phyloP scores from a whole-genome alignment of 208 protist genomes.

The Trypanosomatidae sp. region DNA sequence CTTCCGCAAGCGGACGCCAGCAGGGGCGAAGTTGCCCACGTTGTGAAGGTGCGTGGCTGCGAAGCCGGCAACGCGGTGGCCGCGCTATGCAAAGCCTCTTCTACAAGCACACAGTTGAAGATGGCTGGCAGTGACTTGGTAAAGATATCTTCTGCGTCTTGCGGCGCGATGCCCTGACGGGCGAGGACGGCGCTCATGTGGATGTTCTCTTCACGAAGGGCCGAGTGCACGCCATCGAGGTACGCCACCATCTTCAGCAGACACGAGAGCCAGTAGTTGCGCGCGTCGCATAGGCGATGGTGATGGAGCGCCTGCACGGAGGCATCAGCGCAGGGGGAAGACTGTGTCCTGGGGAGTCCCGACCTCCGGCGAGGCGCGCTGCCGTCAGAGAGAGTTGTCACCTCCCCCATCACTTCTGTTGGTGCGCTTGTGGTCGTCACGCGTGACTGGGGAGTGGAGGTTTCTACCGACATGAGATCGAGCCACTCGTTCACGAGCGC shows the following conservation, averaged over 20 bases:
- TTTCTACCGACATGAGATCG: conserved; percentile 7
- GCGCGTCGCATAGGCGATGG: conserved; percentile 7
- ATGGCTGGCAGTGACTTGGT: conserved; percentile 54
- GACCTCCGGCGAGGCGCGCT: neutral
- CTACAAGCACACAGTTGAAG: conserved; percentile 53
- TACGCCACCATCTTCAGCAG: conserved; percentile 61
- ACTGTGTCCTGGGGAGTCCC: neutral
- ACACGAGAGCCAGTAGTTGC: conserved; percentile 63
- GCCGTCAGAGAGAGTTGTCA: neutral
- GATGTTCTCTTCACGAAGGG: conserved; percentile 57
- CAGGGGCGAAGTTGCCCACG: neutral
- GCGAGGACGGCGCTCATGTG: conserved; percentile 49
- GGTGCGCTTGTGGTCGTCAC: neutral
- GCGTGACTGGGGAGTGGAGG: neutral
- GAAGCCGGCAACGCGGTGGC: neutral
- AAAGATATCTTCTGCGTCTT: conserved; percentile 25
- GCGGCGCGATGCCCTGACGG: conserved; percentile 27
- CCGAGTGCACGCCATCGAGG: conserved; percentile 42
- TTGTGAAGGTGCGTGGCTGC: neutral
- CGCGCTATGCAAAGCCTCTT: conserved; percentile 35
- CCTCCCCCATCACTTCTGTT: neutral
- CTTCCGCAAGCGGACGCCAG: neutral
- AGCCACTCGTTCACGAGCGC: conserved; percentile 47
- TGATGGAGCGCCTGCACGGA: neutral
- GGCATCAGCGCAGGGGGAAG: neutral